phyloP scores from a whole-genome alignment of 768 basidiomycete species.

The Phlebiopsis gigantea region DNA sequence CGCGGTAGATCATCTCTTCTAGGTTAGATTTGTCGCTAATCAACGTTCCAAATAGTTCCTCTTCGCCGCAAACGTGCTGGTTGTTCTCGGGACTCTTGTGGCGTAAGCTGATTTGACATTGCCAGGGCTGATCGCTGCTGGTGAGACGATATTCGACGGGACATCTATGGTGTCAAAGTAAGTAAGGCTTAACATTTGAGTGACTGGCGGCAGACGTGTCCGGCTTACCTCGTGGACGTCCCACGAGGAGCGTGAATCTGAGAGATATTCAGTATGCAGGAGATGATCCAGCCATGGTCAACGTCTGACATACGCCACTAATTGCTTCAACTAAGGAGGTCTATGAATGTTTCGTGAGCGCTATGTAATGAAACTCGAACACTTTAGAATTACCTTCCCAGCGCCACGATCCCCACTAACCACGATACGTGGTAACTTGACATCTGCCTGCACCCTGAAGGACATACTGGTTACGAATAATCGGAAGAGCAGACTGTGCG shows the following conservation, averaged over 20 bases:
- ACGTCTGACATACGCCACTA: neutral
- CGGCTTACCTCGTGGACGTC: constrained; percentile 32
- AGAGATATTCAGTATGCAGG: neutral
- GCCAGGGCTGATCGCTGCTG: constrained; percentile 19
- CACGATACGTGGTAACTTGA: constrained; percentile 47
- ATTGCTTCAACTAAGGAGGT: constrained; percentile 8
- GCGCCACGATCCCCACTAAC: constrained; percentile 45
- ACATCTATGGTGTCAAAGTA: constrained; percentile 10
- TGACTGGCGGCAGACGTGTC: neutral
- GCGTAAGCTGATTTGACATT: constrained; percentile 36
- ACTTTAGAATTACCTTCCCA: neutral
- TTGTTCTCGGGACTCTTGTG: constrained; percentile 28
- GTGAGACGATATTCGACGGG: constrained; percentile 29
- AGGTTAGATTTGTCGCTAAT: constrained; percentile 37
- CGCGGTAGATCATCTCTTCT: constrained; percentile 49
- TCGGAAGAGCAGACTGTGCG: no score
- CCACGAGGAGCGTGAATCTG: constrained; percentile 48
- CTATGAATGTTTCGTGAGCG: neutral
- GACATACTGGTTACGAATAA: no score
- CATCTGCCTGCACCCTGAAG: constrained; percentile 37
- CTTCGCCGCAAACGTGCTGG: constrained; percentile 10
- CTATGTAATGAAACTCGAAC: neutral
- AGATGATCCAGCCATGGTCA: neutral
- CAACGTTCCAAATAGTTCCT: constrained; percentile 33
- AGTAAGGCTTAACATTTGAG: no score